phyloP scores from a whole-genome alignment of 805 yeast species.

The Torulaspora maleeae region DNA sequence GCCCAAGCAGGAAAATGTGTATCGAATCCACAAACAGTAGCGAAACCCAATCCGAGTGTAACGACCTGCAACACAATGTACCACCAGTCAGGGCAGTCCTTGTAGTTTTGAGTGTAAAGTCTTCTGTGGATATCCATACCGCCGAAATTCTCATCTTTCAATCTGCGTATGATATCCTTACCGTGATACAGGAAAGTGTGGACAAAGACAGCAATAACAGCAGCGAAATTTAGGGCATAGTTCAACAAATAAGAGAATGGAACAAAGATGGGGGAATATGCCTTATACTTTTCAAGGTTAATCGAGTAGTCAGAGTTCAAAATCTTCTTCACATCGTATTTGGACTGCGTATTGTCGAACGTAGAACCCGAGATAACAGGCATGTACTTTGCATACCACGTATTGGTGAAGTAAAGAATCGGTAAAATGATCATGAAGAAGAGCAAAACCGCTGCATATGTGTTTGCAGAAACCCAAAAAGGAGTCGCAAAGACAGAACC shows the following conservation, averaged over 20 bases:
- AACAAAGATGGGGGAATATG: conserved; percentile 54
- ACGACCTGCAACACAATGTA: conserved; percentile 36
- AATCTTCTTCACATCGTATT: conserved; percentile 46
- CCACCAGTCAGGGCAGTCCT: conserved; percentile 77
- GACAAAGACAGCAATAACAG: conserved; percentile 55
- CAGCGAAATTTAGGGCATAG: conserved; percentile 58
- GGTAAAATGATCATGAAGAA: conserved; percentile 49
- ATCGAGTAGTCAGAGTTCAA: conserved; percentile 42
- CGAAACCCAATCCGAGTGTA: conserved; percentile 30
- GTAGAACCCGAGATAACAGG: conserved; percentile 52
- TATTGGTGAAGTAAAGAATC: conserved; percentile 48
- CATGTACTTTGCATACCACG: conserved; percentile 54
- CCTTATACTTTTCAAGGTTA: conserved; percentile 43
- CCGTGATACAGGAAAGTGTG: conserved; percentile 58
- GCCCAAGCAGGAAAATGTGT: conserved; percentile 65
- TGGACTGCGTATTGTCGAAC: conserved; percentile 44
- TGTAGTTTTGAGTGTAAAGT: conserved; percentile 48
- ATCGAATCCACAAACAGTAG: conserved; percentile 37
- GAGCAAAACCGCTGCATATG: conserved; percentile 45
- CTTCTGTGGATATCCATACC: conserved; percentile 45
- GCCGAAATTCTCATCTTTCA: conserved; percentile 41
- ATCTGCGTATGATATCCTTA: conserved; percentile 44
- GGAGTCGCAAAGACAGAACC: conserved; percentile 62
- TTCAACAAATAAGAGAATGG: conserved; percentile 54
- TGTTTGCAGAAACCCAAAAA: conserved; percentile 37